Evolutionary conservation across 2,329 filamentous ascomycete species (phyloP).

Genomic region (Mycosphaerelloides madeirae): DNA sequence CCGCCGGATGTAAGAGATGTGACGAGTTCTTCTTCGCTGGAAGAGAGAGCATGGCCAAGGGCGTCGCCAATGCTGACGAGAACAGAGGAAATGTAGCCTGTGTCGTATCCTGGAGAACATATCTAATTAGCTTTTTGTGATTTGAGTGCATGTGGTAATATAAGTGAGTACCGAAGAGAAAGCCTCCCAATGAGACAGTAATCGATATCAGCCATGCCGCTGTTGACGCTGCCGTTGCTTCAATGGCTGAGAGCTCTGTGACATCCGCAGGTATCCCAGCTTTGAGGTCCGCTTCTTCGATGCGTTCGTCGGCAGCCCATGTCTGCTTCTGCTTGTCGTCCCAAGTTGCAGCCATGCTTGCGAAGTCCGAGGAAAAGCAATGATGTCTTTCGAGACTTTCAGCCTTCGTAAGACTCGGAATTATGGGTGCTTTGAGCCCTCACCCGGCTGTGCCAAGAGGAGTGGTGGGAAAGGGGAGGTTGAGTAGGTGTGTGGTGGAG

Average conservation of each 20-base stretch:
- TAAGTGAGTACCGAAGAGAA: slow-evolving; percentile 23
- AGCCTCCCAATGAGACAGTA: slow-evolving; percentile 35
- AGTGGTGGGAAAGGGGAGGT: not conserved
- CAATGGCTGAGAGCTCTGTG: slow-evolving; percentile 32
- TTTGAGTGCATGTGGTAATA: slow-evolving; percentile 2
- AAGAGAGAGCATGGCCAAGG: slow-evolving; percentile 37
- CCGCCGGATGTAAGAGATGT: slow-evolving; percentile 50
- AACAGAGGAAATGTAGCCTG: slow-evolving; percentile 44
- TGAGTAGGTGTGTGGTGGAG: slow-evolving; percentile 1
- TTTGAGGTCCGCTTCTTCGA: slow-evolving; percentile 15
- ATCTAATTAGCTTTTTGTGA: slow-evolving; percentile 2
- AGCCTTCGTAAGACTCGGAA: no score
- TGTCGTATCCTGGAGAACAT: slow-evolving; percentile 47
- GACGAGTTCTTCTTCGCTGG: slow-evolving; percentile 48
- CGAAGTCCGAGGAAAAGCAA: not conserved
- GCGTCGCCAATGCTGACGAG: slow-evolving; percentile 39
- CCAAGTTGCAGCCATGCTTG: slow-evolving; percentile 10
- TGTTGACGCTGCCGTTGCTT: slow-evolving; percentile 36
- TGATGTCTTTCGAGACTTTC: no score
- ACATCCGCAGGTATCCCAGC: slow-evolving; percentile 11
- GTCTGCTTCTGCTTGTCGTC: slow-evolving; percentile 14
- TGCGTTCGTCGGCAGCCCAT: slow-evolving; percentile 14
- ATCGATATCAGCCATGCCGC: slow-evolving; percentile 38
- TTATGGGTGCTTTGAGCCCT: slow-evolving; percentile 5
- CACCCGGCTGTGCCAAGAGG: not conserved